Base-by-base conservation (phyloP, 2,329 filamentous ascomycete genomes). In the Aciculosporium take region DNA sequence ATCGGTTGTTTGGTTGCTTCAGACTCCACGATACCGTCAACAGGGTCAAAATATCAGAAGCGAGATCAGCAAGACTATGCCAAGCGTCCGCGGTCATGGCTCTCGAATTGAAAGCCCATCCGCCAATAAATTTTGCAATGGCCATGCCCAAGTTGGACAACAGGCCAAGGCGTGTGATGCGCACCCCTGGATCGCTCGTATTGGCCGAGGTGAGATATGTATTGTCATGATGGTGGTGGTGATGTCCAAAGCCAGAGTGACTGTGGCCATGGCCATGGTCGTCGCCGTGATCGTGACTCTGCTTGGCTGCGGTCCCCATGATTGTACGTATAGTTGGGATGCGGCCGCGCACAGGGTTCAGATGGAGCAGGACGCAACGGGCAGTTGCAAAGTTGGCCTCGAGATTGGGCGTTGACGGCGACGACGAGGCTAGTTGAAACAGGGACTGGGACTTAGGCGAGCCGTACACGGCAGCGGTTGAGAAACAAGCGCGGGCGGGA, bases 91-190 rank as follows among this genome's bases (percentile, higher is more conserved):
- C 88, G 45, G 88, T 70, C 70, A 94, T 83, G 44, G 85, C 81
- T 64, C 95, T 87, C 34, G 88, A 95, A 62, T 95, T 88, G 70
- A 98, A 96, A 50, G 81, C 68, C 66, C 91, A 94, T 51, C 91
- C 91, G 44, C 91, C 91, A 23, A 88, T 69, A 32, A 89, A 91
- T 61, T 98, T 98, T 50, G 79, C 84, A 52, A 96, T 69, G 38
- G 89, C 91, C 88, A 98, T 96, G 56, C 79, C 80, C 40, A 96
- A 69, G 60, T 98, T 98, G 51, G 88, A 85, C 53, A 96, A 51
- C 33, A 67, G 60, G 32, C 70, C 71, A 48, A 78, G 72, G 0
- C 74, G 74, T 18, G 68, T 72, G 44, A 84, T 69, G 31, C 72
- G 54, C 42, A 83, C 80, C 0, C 77, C 75, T 39, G 81, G 83